Evolutionary conservation across 805 yeast species (phyloP).

Genomic region (Kodamaea hsintzibuensis): DNA sequence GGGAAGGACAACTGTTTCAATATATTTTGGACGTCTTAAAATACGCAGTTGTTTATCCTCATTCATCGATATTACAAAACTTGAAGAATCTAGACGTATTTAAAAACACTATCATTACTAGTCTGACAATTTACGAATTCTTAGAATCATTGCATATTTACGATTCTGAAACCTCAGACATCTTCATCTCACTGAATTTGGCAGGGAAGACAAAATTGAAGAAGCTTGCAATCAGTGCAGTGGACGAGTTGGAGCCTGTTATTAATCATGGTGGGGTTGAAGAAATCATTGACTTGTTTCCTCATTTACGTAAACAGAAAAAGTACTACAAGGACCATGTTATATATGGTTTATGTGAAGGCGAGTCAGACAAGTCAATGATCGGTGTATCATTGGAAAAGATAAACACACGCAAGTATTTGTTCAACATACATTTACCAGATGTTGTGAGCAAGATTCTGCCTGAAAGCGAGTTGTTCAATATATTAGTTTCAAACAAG

Average conservation of each 20-base stretch:
- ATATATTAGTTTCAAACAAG: slow-evolving; percentile 4
- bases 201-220: slow-evolving; percentile 20
- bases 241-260: slow-evolving; percentile 18
- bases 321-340: slow-evolving; percentile 28
- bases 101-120: slow-evolving; percentile 8
- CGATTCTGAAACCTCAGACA: slow-evolving; percentile 25
- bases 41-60: slow-evolving; percentile 34
- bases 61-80: slow-evolving; percentile 10
- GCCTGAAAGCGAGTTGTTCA: slow-evolving; percentile 28
- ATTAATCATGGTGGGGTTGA: not conserved
- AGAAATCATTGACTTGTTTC: slow-evolving; percentile 26
- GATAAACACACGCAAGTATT: slow-evolving; percentile 35
- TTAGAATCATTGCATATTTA: slow-evolving; percentile 24
- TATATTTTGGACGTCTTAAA: slow-evolving; percentile 30
- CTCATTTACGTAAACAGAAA: slow-evolving; percentile 28
- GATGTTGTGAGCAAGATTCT: slow-evolving; percentile 37
- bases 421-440: slow-evolving; percentile 42
- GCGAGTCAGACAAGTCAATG: not conserved
- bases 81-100: slow-evolving; percentile 6
- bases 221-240: slow-evolving; percentile 20
- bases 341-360: slow-evolving; percentile 27
- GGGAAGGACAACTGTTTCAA: slow-evolving; percentile 31
- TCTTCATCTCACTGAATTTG: slow-evolving; percentile 27
- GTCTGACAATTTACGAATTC: slow-evolving; percentile 12
- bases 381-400: slow-evolving; percentile 40